phyloP scores from a whole-genome alignment of 148 eudicot genomes.

The Persicaria tinctoria region DNA sequence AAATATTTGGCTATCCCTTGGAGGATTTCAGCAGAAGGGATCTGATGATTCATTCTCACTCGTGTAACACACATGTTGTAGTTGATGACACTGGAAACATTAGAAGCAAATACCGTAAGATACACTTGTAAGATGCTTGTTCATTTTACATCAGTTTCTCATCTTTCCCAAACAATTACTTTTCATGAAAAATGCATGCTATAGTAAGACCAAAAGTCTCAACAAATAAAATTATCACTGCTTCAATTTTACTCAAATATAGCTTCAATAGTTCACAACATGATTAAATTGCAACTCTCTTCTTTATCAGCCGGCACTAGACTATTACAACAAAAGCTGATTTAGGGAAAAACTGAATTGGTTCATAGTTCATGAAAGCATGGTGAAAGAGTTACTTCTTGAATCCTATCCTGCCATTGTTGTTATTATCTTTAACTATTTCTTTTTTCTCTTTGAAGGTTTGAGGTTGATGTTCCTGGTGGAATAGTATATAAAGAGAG shows the following conservation, averaged over 20 bases:
- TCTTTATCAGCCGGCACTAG: neutral
- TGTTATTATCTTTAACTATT: neutral
- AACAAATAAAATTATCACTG: neutral
- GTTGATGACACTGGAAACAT: conserved; percentile 76
- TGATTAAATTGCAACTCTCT: neutral
- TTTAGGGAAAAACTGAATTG: neutral
- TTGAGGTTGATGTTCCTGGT: conserved; percentile 95
- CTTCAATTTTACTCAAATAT: neutral
- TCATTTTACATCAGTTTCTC: neutral
- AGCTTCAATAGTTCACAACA: neutral
- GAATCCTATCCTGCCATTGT: neutral
- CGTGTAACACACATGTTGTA: conserved; percentile 77
- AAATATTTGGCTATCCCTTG: no score
- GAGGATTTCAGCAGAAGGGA: conserved; percentile 31
- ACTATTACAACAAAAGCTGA: neutral
- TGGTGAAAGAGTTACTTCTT: conserved; percentile 3
- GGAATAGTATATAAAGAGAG: conserved; percentile 87
- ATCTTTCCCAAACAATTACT: neutral
- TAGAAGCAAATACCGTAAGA: conserved; percentile 63
- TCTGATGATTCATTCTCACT: conserved; percentile 71
- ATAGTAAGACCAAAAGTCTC: neutral
- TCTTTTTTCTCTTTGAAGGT: conserved; percentile 39
- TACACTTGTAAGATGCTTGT: conserved; percentile 60
- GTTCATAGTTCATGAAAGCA: neutral
- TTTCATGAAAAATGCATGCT: neutral